Base-by-base conservation (phyloP, 2,329 filamentous ascomycete species). In the Beauveria asiatica region DNA sequence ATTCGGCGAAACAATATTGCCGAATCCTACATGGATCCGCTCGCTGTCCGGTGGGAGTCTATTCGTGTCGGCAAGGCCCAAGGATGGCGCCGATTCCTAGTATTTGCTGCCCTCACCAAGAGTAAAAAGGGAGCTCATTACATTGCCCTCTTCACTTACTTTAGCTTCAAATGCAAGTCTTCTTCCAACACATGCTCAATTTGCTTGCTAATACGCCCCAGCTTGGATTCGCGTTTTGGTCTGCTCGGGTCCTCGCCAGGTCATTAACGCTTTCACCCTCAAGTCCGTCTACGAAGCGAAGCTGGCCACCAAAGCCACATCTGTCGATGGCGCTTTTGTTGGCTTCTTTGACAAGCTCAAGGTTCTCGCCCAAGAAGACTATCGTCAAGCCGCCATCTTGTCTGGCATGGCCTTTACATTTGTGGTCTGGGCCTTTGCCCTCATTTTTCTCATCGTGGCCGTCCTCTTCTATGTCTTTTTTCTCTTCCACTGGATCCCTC, bases 391-490 rank as follows among this genome's bases (percentile, higher is more conserved):
- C 1, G 76, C 94, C 62, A 89, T 97, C 66, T 80, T 97, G 56
- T 89, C 86, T 44, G 87, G 90, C 73, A 97, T 97, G 94, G 76
- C 92, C 64, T 97, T 96, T 75, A 97, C 93, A 3, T 73, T 96
- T 23, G 72, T 97, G 59, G 84, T 97, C 66, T 97, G 93, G 93
- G 80, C 92, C 16, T 86, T 97, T 66, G 88, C 89, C 0, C 83
- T 89, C 6, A 70, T 97, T 2, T 86, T 83, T 48, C 79, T 97
- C 55, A 76, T 93, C n/a, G 70, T 89, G 10, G 91, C 90, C 0
- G 77, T 86, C 23, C 67, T 95, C 1, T 85, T 96, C 62, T 97
- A 96, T 74, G 73, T 96, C 42, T 83, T 90, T 67, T 99, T 96
- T 73, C 81, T 99, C 6, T 96, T 89, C 83, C 89, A 94, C 73